A percentile compares a stretch with the other conserved stretches of the same genome.
phyloP scores from a whole-genome alignment of 306 rosid genomes.

The Cucumis sativus region DNA sequence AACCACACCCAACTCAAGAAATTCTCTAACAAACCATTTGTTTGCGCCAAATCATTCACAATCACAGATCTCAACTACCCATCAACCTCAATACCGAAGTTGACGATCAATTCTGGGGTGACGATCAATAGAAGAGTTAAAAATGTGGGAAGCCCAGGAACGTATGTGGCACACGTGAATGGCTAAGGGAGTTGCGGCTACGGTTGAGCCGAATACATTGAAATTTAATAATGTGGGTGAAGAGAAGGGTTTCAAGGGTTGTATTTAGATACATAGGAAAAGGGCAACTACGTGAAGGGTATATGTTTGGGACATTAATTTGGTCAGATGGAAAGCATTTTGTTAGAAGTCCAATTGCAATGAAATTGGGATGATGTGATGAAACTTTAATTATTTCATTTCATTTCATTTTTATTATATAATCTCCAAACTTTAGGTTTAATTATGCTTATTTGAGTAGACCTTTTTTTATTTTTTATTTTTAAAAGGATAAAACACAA shows the following conservation, averaged over 20 bases:
- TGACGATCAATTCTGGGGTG: neutral
- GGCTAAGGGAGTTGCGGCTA: too few relatives aligned
- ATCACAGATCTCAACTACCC: constrained; percentile 39
- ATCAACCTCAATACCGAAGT: constrained; percentile 11
- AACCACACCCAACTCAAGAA: neutral
- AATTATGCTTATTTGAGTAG: too few relatives aligned
- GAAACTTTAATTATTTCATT: too few relatives aligned
- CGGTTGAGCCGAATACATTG: constrained; percentile 21
- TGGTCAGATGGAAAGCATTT: constrained; percentile 31
- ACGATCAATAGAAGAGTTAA: constrained; percentile 22
- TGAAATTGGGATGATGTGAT: neutral
- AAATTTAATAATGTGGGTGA: constrained; percentile 20
- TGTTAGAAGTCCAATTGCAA: neutral
- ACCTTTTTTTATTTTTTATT: too few relatives aligned
- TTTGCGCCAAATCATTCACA: constrained; percentile 16
- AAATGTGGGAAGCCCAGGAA: constrained; percentile 31
- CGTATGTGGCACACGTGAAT: constrained; percentile 6
- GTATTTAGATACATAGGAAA: neutral
- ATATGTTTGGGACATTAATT: constrained; percentile 19
- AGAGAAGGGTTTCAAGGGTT: constrained; percentile 21
- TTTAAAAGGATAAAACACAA: too few relatives aligned
- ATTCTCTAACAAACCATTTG: constrained; percentile 11
- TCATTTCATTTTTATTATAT: too few relatives aligned
- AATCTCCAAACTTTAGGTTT: too few relatives aligned
- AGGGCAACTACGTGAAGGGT: neutral